phyloP scores from a whole-genome alignment of 2,329 filamentous ascomycete species.

The Aspergillus sp. region DNA sequence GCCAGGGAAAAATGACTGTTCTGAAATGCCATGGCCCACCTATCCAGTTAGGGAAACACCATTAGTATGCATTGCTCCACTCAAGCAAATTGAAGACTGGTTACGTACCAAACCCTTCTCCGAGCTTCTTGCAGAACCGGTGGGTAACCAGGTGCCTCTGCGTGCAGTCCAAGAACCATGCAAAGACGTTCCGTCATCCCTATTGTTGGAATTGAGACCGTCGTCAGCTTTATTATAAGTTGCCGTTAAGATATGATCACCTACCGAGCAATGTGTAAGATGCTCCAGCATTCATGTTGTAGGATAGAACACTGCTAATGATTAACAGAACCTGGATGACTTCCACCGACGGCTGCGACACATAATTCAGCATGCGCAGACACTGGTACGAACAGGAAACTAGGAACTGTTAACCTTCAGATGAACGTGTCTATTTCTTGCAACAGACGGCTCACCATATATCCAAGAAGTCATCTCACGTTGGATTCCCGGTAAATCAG shows the following conservation, averaged over 20 bases:
- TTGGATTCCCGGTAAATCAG: slow-evolving; percentile 55
- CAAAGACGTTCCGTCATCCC: slow-evolving; percentile 48
- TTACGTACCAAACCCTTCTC: slow-evolving; percentile 37
- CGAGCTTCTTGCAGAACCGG: slow-evolving; percentile 43
- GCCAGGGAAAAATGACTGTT: slow-evolving; percentile 62
- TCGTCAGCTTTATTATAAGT: slow-evolving; percentile 2
- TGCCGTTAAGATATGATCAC: slow-evolving; percentile 19
- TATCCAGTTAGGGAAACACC: neutral
- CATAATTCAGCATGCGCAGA: slow-evolving; percentile 62
- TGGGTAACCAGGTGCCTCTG: slow-evolving; percentile 51
- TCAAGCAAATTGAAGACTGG: neutral
- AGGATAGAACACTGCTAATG: slow-evolving; percentile 62
- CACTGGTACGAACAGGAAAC: slow-evolving; percentile 66
- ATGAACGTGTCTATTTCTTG: neutral
- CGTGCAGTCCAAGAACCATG: slow-evolving; percentile 58
- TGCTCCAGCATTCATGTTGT: slow-evolving; percentile 65
- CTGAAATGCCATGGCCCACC: slow-evolving; percentile 61
- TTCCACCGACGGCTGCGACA: slow-evolving; percentile 60
- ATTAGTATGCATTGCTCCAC: neutral
- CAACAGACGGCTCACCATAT: slow-evolving; percentile 48
- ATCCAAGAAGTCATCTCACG: slow-evolving; percentile 64
- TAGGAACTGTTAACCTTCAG: slow-evolving; percentile 30
- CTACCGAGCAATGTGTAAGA: slow-evolving; percentile 59
- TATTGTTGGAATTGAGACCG: slow-evolving; percentile 2
- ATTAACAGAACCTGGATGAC: slow-evolving; percentile 62